These are phyloP conservation scores for Corylus americana DNA, from an alignment of 306 rosid species.

Conservation along the genomic window DNA sequence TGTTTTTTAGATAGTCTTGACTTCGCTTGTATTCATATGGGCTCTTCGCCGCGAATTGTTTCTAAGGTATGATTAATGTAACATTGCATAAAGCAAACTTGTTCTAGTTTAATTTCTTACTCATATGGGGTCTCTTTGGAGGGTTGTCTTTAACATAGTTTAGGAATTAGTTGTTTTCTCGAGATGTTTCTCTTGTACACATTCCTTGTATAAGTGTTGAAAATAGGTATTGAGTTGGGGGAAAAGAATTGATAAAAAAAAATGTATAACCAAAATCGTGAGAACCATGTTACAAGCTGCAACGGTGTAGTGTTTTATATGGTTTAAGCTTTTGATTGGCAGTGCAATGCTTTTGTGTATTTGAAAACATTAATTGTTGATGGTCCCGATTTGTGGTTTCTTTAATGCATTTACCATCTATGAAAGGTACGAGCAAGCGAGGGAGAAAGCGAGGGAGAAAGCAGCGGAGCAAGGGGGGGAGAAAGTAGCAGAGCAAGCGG, in stretches of 20 bases:
- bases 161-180: too few species aligned
- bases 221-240: too few species aligned
- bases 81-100: background rate
- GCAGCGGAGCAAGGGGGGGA: too few species aligned
- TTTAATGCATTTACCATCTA: conserved; percentile 31
- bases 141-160: background rate
- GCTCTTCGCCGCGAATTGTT: conserved; percentile 81
- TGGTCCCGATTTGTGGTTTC: conserved; percentile 1
- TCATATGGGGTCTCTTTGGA: background rate
- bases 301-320: background rate
- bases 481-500: too few species aligned
- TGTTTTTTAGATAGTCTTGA: conserved; percentile 63
- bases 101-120: background rate
- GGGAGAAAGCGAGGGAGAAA: conserved; percentile 31
- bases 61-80: conserved; percentile 56
- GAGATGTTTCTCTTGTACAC: background rate
- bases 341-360: background rate
- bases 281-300: too few species aligned
- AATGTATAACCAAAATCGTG: too few species aligned
- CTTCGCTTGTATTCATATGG: conserved; percentile 81
- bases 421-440: conserved; percentile 74
- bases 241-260: too few species aligned
- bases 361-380: conserved; percentile 5
- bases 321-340: conserved; percentile 15
- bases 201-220: background rate